Conservation (phyloP, 148 eudicot genomes). For the Camellia japonica region DNA sequence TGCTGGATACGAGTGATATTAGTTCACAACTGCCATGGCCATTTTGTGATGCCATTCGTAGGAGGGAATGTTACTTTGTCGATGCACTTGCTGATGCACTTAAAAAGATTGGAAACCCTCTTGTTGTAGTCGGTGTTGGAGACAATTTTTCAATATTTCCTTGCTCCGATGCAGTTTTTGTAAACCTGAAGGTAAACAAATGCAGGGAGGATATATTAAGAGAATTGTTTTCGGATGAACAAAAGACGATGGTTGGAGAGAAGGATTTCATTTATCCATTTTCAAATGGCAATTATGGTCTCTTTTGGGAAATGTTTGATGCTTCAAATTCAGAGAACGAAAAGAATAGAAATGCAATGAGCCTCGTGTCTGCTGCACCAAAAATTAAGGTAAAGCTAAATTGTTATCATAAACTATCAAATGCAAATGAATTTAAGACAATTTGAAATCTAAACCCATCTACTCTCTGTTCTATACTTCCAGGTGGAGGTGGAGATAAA, state of each 20-base stretch:
- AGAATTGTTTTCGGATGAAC: constrained; percentile 11
- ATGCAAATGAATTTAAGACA: not conserved
- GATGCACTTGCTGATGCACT: constrained; percentile 38
- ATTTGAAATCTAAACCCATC: not conserved
- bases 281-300: not conserved
- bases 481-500: constrained; percentile 17
- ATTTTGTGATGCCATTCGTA: constrained; percentile 26
- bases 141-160: not conserved
- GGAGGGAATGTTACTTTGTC: constrained; percentile 7
- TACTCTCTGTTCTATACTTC: not conserved
- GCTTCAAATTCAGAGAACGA: not conserved
- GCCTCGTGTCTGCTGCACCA: not conserved
- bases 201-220: constrained; percentile 7
- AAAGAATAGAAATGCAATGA: not conserved
- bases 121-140: constrained; percentile 30
- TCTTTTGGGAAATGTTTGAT: constrained; percentile 15
- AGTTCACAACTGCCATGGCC: constrained; percentile 20
- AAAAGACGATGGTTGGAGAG: not conserved
- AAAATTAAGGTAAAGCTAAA: not conserved
- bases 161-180: constrained; percentile 23
- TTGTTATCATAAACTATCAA: not conserved
- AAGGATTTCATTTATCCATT: not conserved
- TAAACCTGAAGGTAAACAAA: constrained; percentile 17
- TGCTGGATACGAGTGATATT: constrained; percentile 21
- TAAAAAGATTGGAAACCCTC: constrained; percentile 29